Base-by-base conservation (phyloP, 352 stramenopile species). In the Salisapilia sapeloensis region DNA sequence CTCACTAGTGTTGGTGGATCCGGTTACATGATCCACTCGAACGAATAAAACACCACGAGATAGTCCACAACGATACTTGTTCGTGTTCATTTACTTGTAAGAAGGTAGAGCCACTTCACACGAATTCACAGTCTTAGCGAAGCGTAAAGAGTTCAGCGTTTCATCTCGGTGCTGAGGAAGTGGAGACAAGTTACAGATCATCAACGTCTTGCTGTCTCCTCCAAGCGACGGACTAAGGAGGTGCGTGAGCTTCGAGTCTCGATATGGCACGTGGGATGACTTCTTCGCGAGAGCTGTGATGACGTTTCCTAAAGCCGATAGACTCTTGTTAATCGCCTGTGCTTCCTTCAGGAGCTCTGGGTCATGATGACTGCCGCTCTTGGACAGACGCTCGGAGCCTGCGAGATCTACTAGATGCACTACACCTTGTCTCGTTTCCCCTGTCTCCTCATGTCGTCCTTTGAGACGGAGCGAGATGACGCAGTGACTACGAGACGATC, bases 151-250 rank as follows among this genome's bases (percentile, higher is more conserved):
- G 47, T 89, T 90, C 6, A 91, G 55, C 23, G 67, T 85, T 40
- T 92, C 78, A 32, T 90, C 65, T 8, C 74, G 66, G 26, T 91
- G 65, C 32, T 71, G 49, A 1, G 40, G 38, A 11, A 89, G 44
- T 6, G 79, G 79, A 21, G 75, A 92, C 21, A 93, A 44, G 31
- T 87, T 92, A 46, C 74, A 91, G 33, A 93, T 93, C 79, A 93
- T 92, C 23, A 93, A 58, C 14, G 77, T 87, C 46, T 90, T 89
- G 53, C 75, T 87, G 31, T 92, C 77, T 29, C 70, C 71, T 16
- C 76, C 76, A 3, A 92, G 65, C 3, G 69, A 85, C 3, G 76
- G 70, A 38, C 81, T 82, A 18, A 93, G 31, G 17, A 93, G 69
- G 35, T 86, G 65, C 19, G 79, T 93, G 35, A 93, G 50, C 53